Conservation (phyloP, 768 basidiomycete genomes). For the Sporobolomyces phaffii region DNA sequence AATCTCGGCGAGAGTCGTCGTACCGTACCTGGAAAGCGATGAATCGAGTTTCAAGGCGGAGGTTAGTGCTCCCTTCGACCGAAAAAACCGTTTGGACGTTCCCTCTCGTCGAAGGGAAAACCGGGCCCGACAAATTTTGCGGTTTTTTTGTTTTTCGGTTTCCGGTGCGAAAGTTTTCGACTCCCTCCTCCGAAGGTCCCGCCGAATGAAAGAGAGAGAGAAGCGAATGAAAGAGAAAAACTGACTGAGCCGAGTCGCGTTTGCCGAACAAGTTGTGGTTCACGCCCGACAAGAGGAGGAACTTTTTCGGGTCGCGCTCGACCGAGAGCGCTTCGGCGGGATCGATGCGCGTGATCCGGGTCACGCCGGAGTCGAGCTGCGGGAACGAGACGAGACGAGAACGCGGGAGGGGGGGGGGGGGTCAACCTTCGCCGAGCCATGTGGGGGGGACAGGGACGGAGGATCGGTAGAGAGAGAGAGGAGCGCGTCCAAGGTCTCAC, state of each 20-base stretch:
- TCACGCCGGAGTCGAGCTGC: conserved; percentile 35
- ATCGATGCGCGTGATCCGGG: conserved; percentile 37
- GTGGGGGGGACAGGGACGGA: not conserved
- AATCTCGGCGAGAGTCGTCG: conserved; percentile 37
- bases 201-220: too few relatives aligned
- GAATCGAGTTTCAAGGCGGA: not conserved
- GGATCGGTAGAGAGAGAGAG: not conserved
- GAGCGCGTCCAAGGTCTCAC: too few relatives aligned
- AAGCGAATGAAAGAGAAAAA: too few relatives aligned
- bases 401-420: not conserved
- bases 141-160: too few relatives aligned
- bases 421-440: not conserved
- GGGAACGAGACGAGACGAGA: not conserved
- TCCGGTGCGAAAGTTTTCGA: too few relatives aligned
- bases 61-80: too few relatives aligned
- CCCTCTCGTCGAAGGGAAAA: too few relatives aligned
- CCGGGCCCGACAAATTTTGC: too few relatives aligned
- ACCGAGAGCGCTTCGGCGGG: conserved; percentile 24
- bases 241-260: conserved; percentile 35
- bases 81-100: too few relatives aligned
- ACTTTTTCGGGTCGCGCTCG: conserved; percentile 33
- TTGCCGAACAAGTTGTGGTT: conserved; percentile 41
- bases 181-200: too few relatives aligned
- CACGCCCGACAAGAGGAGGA: conserved; percentile 37
- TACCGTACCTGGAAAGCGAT: conserved; percentile 28